Base-by-base conservation (phyloP, 208 protist genomes). In the Borovskyia barvae region DNA sequence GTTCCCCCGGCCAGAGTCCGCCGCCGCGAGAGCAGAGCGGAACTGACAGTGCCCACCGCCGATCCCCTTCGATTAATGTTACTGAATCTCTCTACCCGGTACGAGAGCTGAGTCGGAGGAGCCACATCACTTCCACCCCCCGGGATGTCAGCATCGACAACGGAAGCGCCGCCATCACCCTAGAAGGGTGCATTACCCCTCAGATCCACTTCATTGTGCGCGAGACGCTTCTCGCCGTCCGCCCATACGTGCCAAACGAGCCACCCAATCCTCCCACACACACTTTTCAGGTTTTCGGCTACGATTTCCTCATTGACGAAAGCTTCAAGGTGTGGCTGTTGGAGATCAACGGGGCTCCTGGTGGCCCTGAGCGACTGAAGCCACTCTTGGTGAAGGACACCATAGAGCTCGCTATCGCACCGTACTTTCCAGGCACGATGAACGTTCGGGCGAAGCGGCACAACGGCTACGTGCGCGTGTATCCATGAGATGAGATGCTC, bases 241-340 rank as follows among this genome's bases (percentile, higher is more conserved):
- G 66, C 33, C 25, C 57, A 22, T 62, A 74, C 42, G 70, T 87
- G 26, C 80, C 82, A 0, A 47, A 51, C 4, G 81, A 83, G 49
- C 59, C 72, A 1, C 40, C 65, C 2, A 67, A 76, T 0, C 53
- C 69, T 8, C 77, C 75, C 5, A 92, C 82, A 45, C 55, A 71
- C 11, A 88, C 82, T 24, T 97, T 97, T 45, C 92, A 97, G 49
- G 59, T 97, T 2, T 90, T 95, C 45, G 92, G 92, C 22, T 97
- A 93, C 56, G 92, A 97, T 57, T 64, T 97, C 42, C 71, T 97
- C 26, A 69, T 97, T 19, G 83, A 93, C 40, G 87, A 84, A 12
- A 66, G 81, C 26, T 49, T 94, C 42, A 68, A 67, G 22, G 83
- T 97, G 3, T 72, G 74, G 55, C 73, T 97, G 11, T 65, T 94